phyloP scores from a whole-genome alignment of 2,329 filamentous ascomycete genomes.

The Thielaviopsis populi region DNA sequence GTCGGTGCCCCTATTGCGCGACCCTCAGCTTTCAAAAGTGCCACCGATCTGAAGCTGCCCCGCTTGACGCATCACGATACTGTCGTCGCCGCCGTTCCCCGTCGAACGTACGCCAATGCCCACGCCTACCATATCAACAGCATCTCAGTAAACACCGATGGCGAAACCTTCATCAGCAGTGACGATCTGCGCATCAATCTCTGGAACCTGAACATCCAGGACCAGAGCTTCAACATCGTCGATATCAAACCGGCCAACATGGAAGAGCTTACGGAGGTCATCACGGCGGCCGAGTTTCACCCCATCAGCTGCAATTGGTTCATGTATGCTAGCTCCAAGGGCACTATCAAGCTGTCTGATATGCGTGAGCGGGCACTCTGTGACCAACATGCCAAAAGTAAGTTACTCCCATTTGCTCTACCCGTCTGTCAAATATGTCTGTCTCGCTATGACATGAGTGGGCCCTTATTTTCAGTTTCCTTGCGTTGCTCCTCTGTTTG shows the following conservation, averaged over 20 bases:
- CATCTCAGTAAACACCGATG: conserved; percentile 99
- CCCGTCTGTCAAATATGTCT: not conserved
- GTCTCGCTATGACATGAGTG: not conserved
- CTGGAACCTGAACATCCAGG: conserved; percentile 98
- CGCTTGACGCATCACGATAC: conserved; percentile 96
- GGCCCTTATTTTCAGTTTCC: not conserved
- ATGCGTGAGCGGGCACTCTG: conserved; percentile 96
- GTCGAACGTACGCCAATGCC: conserved; percentile 93
- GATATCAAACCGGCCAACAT: conserved; percentile 99
- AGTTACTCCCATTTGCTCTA: conserved; percentile 14
- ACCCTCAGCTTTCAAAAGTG: conserved; percentile 57
- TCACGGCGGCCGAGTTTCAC: conserved; percentile 95
- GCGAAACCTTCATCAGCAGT: conserved; percentile 97
- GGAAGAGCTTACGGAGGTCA: conserved; percentile 98
- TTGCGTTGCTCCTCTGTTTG: not conserved
- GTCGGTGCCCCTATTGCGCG: conserved; percentile 60
- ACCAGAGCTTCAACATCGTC: conserved; percentile 99
- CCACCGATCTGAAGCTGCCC: conserved; percentile 78
- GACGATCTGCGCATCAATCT: conserved; percentile 95
- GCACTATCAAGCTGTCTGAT: conserved; percentile 95
- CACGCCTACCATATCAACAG: conserved; percentile 99
- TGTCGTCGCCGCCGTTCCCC: conserved; percentile 87
- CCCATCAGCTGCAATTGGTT: conserved; percentile 98
- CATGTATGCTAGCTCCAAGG: conserved; percentile 99
- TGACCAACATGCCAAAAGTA: conserved; percentile 90